A percentile compares a stretch with the other conserved stretches of the same genome.
phyloP scores from a whole-genome alignment of 345 rosid genomes.

The Ceriops tagal region DNA sequence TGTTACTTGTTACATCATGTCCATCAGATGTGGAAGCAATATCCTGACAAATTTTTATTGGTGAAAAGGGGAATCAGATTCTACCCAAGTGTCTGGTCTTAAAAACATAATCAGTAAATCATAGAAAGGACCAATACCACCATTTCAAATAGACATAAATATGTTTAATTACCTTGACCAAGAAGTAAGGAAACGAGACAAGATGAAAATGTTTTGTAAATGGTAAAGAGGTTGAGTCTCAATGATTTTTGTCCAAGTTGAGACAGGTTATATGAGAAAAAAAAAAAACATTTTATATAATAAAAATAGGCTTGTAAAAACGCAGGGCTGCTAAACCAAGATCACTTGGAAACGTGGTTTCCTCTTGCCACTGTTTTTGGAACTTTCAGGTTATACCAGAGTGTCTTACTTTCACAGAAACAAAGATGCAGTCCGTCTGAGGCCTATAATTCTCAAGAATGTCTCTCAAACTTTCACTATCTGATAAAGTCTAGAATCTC shows the following conservation, averaged over 20 bases:
- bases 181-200: not conserved
- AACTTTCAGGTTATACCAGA: too few relatives aligned
- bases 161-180: not conserved
- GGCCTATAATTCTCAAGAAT: not conserved
- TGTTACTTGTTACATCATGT: slow-evolving; percentile 40
- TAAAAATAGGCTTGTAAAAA: not conserved
- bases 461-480: not conserved
- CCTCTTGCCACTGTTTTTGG: not conserved
- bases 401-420: too few relatives aligned
- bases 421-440: not conserved
- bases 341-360: not conserved
- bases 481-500: too few relatives aligned
- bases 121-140: too few relatives aligned
- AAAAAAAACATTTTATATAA: not conserved
- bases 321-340: not conserved
- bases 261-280: not conserved
- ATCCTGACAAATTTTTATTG: slow-evolving; percentile 40
- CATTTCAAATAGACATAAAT: too few relatives aligned
- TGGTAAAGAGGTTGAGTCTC: not conserved
- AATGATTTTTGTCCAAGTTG: not conserved
- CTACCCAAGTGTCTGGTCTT: not conserved
- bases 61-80: slow-evolving; percentile 7
- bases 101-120: not conserved
- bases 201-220: not conserved
- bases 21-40: slow-evolving; percentile 38